Base-by-base conservation (phyloP, 345 rosid species). In the Theobroma cacao region DNA sequence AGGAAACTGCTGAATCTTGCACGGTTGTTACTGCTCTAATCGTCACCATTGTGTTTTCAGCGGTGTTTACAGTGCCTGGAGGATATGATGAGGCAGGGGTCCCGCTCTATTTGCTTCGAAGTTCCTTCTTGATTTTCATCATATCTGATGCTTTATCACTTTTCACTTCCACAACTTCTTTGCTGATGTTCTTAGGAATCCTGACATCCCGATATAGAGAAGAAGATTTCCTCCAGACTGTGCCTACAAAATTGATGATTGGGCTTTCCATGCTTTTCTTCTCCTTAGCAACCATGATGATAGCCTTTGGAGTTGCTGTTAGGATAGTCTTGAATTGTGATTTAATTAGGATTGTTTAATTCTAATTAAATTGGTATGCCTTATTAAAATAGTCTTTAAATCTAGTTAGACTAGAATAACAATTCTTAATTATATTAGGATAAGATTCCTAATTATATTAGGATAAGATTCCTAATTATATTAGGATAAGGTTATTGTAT, bases 201-300 rank as follows among this genome's bases (percentile, higher is more conserved):
- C 84, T 89, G 12, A 85, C 89, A 28, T 86, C 95, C 28, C 87
- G 89, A 11, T 89, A 87, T 68, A 76, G 86, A 4, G 92, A 89
- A 72, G 86, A 87, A 26, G 92, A 86, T 63, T 89, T 89, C 77
- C 87, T 87, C 20, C 72, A 75, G 67, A 81, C 81, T 3, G 78
- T 89, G 77, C 92, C 92, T 0, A 85, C 82, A 10, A 86, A 87
- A 75, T 40, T 92, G 84, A 90, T 92, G 8, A 52, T 89, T 1
- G 97, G 97, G 12, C 87, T 92, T 26, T 87, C 89, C 1, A 61
- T 87, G 60, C 87, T 92, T 22, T 92, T 92, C 82, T 84, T 92
- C 66, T 92, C 97, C 0, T 84, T 92, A 52, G 91, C 89, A 55
- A 87, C 93, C 0, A 92, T 92, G 97, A 90, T 92, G 91, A 73